phyloP scores from a whole-genome alignment of 1,284 basidiomycete genomes.

The Papiliotrema laurentii region DNA sequence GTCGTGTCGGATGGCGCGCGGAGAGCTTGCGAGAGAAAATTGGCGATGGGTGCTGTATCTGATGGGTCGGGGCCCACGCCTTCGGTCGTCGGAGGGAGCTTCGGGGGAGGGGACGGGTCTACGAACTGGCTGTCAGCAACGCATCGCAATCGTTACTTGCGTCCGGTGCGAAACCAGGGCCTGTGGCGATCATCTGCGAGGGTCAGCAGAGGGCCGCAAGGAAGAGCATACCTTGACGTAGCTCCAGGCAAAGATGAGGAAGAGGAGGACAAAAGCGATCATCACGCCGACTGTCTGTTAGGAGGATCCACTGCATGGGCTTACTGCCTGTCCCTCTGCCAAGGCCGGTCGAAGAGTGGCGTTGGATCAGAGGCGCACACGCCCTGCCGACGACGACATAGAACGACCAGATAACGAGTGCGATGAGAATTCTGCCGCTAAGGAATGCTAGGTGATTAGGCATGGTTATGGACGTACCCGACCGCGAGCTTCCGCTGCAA shows the following conservation, averaged over 20 bases:
- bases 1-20: no score
- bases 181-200: conserved; percentile 57
- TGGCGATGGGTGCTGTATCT: conserved; percentile 20
- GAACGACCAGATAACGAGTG: conserved; percentile 42
- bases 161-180: conserved; percentile 65
- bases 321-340: conserved; percentile 57
- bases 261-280: conserved; percentile 58
- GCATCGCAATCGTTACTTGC: conserved; percentile 49
- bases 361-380: conserved; percentile 60
- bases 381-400: conserved; percentile 69
- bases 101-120: neutral
- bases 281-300: conserved; percentile 56
- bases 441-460: neutral
- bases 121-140: conserved; percentile 2
- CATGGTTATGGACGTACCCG: conserved; percentile 14
- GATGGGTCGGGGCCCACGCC: conserved; percentile 20
- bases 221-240: conserved; percentile 58
- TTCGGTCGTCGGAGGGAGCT: neutral
- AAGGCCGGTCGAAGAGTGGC: conserved; percentile 48
- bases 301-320: conserved; percentile 35
- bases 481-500: conserved; percentile 26
- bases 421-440: conserved; percentile 28
- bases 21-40: conserved; percentile 9
- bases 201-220: neutral
- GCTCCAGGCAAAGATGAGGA: conserved; percentile 66